Evolutionary conservation across 352 stramenopile genomes (phyloP).

Genomic region (Albugo candida): DNA sequence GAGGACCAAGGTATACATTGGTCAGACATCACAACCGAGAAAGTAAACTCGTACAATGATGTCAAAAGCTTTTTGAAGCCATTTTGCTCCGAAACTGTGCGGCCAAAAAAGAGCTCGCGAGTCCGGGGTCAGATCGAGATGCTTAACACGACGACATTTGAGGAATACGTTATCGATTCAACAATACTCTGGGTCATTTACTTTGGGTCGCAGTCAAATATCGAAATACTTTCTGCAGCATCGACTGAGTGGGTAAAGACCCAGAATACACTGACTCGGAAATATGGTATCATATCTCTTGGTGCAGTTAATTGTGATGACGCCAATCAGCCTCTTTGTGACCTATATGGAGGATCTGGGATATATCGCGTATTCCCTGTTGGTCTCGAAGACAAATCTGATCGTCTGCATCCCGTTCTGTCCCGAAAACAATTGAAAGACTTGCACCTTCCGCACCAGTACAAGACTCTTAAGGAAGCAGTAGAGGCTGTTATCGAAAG

Average conservation of each 20-base stretch:
- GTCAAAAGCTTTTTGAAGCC: constrained; percentile 32
- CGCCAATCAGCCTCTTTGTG: constrained; percentile 19
- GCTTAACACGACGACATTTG: constrained; percentile 15
- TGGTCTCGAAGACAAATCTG: background rate
- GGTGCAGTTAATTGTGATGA: constrained; percentile 31
- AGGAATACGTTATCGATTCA: constrained; percentile 23
- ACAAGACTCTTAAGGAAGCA: constrained; percentile 23
- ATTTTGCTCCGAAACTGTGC: constrained; percentile 5
- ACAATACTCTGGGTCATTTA: constrained; percentile 44
- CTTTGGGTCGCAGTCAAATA: constrained; percentile 24
- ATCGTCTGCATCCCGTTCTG: constrained; percentile 4
- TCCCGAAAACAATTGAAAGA: constrained; percentile 13
- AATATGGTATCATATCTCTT: constrained; percentile 32
- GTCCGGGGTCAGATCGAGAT: constrained; percentile 2
- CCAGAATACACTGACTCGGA: constrained; percentile 28
- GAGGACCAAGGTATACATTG: constrained; percentile 8
- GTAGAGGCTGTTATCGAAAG: constrained; percentile 22
- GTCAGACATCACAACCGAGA: constrained; percentile 10
- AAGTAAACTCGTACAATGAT: constrained; percentile 32
- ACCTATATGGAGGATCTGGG: constrained; percentile 23
- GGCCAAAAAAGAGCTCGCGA: constrained; percentile 1
- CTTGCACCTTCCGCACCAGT: constrained; percentile 17
- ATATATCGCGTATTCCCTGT: constrained; percentile 30
- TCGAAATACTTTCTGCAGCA: constrained; percentile 2
- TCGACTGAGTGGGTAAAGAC: constrained; percentile 27